Evolutionary conservation across 2,329 filamentous ascomycete species (phyloP), one percentile per base, ranked within the genome.

Genomic region (Fusarium algeriense): DNA sequence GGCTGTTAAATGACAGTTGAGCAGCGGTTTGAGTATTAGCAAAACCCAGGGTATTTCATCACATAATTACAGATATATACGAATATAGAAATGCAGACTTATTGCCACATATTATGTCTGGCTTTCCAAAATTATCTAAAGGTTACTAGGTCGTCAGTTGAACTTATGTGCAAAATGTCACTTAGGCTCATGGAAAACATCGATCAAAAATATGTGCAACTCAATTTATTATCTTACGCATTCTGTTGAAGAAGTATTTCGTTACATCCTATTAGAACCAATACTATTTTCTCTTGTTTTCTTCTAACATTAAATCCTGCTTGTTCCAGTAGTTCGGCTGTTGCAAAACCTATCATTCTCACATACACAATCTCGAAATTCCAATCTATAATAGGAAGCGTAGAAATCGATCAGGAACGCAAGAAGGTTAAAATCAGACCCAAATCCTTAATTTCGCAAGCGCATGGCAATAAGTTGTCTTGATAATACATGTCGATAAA

Each of bases 401-500:
- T 54, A 53, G 23, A 52, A 35, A 67, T 9, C 34, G 37, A 62
- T 34, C 32, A 19, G 7, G 6, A 44, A 38, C 46, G 38, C 35
- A 46, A 30, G 32, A 38, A 38, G 23, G 15, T 56, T 40, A 7
- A 64, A 70, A 68, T 45, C 59, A 73, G 53, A 63, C 57, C 55
- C 52, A 56, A 46, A 74, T 54, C 61, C 62, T 58, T 44, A 59
- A 75, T 73, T 66, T 73, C 56, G 17, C 70, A 70, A 73, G 49
- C 58, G 46, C 45, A 41, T 26, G 59, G 63, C 70, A 72, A 40
- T 72, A 57, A 64, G 23, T 26, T 67, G 56, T 64, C 68, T 62
- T 75, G 72, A 75, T 76, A 76, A 70, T 76, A 76, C 74, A 76
- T 75, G 60, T 63, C 58, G 43, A 73, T 64, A 61, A 73, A 64